Evolutionary conservation across 208 protist species (phyloP), one percentile per base, ranked within the genome.

Genomic region (Trypanosoma cruzi): DNA sequence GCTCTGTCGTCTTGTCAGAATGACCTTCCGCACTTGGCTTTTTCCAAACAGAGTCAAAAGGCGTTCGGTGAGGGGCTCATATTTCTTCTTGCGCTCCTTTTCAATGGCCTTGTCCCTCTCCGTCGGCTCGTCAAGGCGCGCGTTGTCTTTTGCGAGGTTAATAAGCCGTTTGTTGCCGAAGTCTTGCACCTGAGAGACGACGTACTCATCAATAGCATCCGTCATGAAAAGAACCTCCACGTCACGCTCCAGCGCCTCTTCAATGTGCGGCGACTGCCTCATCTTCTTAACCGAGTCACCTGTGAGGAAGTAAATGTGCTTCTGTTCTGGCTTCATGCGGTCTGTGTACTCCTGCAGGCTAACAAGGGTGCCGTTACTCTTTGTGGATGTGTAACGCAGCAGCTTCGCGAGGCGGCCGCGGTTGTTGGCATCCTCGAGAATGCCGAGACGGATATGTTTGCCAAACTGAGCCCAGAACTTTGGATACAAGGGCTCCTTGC

Each of bases 151-250:
- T 42, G 97, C 92, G 31, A 99, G 80, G 85, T 98, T 99, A 57
- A 98, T 77, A 29, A 99, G 80, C 65, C 98, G 96, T 77, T 99
- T 98, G 24, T 84, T 93, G 0, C 96, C 88, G 79, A 97, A 99
- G 68, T 99, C 98, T 26, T 81, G 83, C 13, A 99, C 54, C 58
- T 97, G 86, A 58, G 74, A 73, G 18, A 99, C 76, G 20, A 96
- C 77, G 74, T 99, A 99, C 86, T 99, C 98, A 79, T 99, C 99
- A 55, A 99, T 97, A 24, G 98, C 88, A 26, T 99, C 98, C 22
- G 82, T 95, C 90, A 99, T 94, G 71, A 84, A 97, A 18, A 98
- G 63, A n/a, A 98, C 95, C 76, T 98, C 95, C 6, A 97, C 67
- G 49, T 78, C 91, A 64, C 90, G 92, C 48, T 75, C 61, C 48